Conservation (phyloP, 306 rosid species). For the Lathyrus sativus region DNA sequence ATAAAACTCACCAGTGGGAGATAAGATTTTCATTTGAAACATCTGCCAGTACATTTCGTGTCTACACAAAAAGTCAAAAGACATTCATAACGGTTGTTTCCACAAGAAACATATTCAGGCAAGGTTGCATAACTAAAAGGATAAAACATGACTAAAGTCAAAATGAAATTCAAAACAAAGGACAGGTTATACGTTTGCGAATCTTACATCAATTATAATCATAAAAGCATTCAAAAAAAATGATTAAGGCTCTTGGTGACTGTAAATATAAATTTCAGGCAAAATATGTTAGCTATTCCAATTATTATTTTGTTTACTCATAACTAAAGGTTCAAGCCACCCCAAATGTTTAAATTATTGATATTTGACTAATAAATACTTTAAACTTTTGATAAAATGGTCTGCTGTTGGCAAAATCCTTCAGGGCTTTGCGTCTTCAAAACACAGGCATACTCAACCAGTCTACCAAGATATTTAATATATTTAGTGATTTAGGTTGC, state of each 20-base stretch:
- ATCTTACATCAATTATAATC: background rate
- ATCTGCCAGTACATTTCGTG: slow-evolving; percentile 43
- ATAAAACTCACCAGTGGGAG: slow-evolving; percentile 50
- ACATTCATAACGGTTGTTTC: slow-evolving; percentile 25
- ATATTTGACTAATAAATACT: slow-evolving; percentile 6
- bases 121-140: slow-evolving; percentile 2
- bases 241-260: background rate
- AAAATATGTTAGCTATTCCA: slow-evolving; percentile 19
- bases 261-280: background rate
- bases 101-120: slow-evolving; percentile 12
- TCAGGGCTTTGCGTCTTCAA: background rate
- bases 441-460: background rate
- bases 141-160: slow-evolving; percentile 16
- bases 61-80: slow-evolving; percentile 35
- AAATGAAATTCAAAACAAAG: slow-evolving; percentile 20
- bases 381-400: background rate
- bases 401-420: background rate
- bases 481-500: slow-evolving; percentile 14
- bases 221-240: background rate
- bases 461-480: background rate
- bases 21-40: slow-evolving; percentile 49
- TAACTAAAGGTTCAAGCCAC: background rate
- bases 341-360: slow-evolving; percentile 6
- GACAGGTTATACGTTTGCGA: background rate
- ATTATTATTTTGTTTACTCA: slow-evolving; percentile 26